Evolutionary conservation across 257 asterid species (phyloP).

Genomic region (Solanum arcanum): DNA sequence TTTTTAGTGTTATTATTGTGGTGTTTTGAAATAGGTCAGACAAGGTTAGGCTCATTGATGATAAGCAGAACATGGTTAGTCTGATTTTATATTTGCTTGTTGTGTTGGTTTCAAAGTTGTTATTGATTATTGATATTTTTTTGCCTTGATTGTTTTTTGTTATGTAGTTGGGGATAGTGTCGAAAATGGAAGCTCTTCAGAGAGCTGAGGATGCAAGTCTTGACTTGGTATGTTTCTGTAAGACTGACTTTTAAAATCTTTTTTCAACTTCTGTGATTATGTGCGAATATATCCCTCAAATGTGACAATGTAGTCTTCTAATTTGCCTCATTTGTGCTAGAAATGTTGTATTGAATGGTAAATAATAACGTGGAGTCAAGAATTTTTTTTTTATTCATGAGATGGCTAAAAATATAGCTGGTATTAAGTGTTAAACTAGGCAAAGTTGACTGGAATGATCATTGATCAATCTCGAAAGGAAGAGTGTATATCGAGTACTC

Average conservation of each 20-base stretch:
- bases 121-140: neutral
- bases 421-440: neutral
- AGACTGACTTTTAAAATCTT: neutral
- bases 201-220: conserved; percentile 91
- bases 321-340: neutral
- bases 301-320: neutral
- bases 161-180: conserved; percentile 68
- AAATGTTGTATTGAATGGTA: neutral
- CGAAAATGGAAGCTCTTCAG: conserved; percentile 69
- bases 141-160: neutral
- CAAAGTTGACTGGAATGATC: neutral
- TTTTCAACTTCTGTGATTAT: neutral
- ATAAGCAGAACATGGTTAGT: conserved; percentile 86
- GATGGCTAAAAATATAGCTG: neutral
- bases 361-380: neutral
- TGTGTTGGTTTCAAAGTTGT: neutral
- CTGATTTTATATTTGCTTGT: neutral
- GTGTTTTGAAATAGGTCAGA: conserved; percentile 58
- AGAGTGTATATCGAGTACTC: neutral
- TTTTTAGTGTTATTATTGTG: neutral
- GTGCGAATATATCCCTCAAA: neutral
- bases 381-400: neutral
- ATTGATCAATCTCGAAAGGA: neutral
- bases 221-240: conserved; percentile 65
- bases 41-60: conserved; percentile 79